Conservation (phyloP, 1,284 basidiomycete species). For the Cystobasidium sp. region DNA sequence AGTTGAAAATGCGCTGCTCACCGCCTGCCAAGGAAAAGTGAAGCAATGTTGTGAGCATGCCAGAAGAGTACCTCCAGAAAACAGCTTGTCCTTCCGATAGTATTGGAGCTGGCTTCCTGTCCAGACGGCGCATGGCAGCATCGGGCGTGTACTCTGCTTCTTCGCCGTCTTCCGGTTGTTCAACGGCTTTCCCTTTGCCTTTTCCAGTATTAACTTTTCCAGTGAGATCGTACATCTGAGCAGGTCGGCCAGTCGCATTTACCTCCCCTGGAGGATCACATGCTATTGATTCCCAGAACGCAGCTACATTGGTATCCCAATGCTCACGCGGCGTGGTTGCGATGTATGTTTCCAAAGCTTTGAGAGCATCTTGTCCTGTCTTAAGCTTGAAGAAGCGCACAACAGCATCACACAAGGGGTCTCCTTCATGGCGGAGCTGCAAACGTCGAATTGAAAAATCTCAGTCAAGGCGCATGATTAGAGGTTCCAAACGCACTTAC, state of each 20-base stretch:
- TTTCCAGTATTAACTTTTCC: slow-evolving; percentile 10
- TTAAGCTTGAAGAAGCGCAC: slow-evolving; percentile 47
- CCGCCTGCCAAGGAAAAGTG: slow-evolving; percentile 51
- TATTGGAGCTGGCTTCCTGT: slow-evolving; percentile 22
- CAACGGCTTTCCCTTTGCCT: slow-evolving; percentile 17
- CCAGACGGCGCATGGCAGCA: slow-evolving; percentile 13
- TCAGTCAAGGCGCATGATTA: not conserved
- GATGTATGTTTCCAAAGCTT: slow-evolving; percentile 43
- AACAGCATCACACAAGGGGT: slow-evolving; percentile 46
- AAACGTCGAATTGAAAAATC: not conserved
- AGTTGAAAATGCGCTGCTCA: not conserved
- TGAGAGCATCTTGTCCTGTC: slow-evolving; percentile 46
- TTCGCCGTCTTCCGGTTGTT: not conserved
- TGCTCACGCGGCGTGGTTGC: slow-evolving; percentile 15
- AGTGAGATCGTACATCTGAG: not conserved
- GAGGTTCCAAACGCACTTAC: slow-evolving; percentile 12
- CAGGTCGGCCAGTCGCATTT: not conserved
- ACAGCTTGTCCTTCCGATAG: slow-evolving; percentile 50
- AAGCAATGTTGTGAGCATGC: slow-evolving; percentile 48
- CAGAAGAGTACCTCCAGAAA: slow-evolving; percentile 49
- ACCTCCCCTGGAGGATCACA: slow-evolving; percentile 43
- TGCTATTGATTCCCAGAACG: slow-evolving; percentile 48
- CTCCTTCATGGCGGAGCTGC: slow-evolving; percentile 45
- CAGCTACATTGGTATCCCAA: slow-evolving; percentile 31
- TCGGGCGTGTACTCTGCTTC: slow-evolving; percentile 20